phyloP scores from a whole-genome alignment of 208 protist genomes.

The Acanthamoeba divionensis region DNA sequence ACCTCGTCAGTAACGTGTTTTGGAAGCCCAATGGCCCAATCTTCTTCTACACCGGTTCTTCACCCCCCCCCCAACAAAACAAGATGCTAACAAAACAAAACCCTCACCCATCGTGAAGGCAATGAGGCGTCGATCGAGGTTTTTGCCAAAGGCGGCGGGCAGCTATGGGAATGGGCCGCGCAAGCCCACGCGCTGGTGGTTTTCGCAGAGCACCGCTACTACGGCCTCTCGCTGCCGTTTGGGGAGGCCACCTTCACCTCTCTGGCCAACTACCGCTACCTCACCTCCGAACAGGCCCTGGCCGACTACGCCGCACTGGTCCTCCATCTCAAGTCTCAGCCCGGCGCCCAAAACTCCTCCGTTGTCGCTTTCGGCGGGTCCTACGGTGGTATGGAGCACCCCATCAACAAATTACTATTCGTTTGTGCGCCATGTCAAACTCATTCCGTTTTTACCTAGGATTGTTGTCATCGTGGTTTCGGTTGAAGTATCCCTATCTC shows the following conservation, averaged over 20 bases:
- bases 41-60: not conserved
- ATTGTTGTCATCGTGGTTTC: constrained; percentile 56
- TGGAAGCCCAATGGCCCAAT: not conserved
- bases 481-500: constrained; percentile 83
- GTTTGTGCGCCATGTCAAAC: too few relatives aligned
- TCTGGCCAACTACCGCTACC: not conserved
- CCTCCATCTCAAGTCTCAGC: constrained; percentile 56
- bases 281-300: constrained; percentile 74
- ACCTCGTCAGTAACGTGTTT: not conserved
- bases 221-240: constrained; percentile 78
- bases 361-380: constrained; percentile 82
- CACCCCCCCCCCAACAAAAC: not conserved
- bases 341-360: not conserved
- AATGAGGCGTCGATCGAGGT: constrained; percentile 47
- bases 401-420: too few relatives aligned
- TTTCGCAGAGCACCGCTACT: constrained; percentile 87
- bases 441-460: too few relatives aligned
- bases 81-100: not conserved
- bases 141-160: constrained; percentile 73
- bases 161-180: too few relatives aligned
- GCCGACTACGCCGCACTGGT: constrained; percentile 83
- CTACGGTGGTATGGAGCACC: too few relatives aligned
- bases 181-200: constrained; percentile 56
- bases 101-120: constrained; percentile 56
- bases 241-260: constrained; percentile 24